Base-by-base conservation (phyloP, 2,329 filamentous ascomycete genomes). In the Aureobasidium mangrovei region DNA sequence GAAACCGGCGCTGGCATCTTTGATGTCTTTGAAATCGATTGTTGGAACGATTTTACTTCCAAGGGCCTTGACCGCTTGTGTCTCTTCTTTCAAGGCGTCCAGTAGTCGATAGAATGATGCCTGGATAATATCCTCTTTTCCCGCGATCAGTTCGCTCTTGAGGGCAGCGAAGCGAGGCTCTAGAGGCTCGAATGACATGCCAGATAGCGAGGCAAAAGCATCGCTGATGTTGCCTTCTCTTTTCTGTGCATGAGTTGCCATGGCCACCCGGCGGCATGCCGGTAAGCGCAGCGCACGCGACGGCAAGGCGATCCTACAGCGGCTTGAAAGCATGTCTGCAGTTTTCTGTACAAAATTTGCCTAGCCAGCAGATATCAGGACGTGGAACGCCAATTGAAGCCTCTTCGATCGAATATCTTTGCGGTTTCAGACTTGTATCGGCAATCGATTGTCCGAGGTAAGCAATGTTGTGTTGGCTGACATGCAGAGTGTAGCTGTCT, bases 1-100 rank as follows among this genome's bases (percentile, higher is more conserved):
- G 64, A 86, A 86, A 1, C 74, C 70, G 24, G 76, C 70, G 3
- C 78, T 75, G 52, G 77, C 73, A 54, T 72, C 59, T 32, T 65
- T 63, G 41, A 77, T 63, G 45, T 76, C 72, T 32, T 68, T 68
- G 63, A 73, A 76, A 54, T 74, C 63, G 36, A 77, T 75, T 55
- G 73, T 67, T 0, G 74, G 74, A 10, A 77, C 67, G 38, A 70
- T 63, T 26, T 66, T 68, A 10, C 70, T 69, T 7, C 70, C 69
- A 8, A 66, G 65, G 56, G 70, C 67, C 10, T 66, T 65, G 33
- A 77, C 74, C 40, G 69, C 60, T 39, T 72, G 69, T 27, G 75
- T 71, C 56, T 77, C 74, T 54, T 74, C 66, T 28, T 68, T 66
- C 31, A 77, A 56, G 7, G 70, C 62, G 27, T 58, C 59, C 3